A percentile compares a stretch with the other conserved stretches of the same genome.
Evolutionary conservation across 2,329 filamentous ascomycete genomes (phyloP).

Genomic region (Talaromyces sp.): DNA sequence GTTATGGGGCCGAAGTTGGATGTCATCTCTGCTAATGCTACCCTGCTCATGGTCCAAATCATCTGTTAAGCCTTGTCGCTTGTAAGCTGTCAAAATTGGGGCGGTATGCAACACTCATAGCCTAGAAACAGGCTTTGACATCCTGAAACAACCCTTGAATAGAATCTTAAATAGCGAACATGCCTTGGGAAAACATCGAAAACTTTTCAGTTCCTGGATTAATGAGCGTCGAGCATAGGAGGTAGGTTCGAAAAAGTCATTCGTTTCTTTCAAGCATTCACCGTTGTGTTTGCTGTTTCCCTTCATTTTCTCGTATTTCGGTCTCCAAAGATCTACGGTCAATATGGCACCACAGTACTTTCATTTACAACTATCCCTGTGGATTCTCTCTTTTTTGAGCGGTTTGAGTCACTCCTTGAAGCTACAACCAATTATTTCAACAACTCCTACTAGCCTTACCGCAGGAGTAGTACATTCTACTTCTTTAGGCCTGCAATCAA

Average conservation of each 20-base stretch:
- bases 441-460: background rate
- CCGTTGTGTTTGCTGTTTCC: background rate
- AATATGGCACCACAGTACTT: background rate
- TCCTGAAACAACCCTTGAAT: background rate
- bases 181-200: background rate
- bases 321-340: background rate
- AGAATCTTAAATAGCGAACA: background rate
- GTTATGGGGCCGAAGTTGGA: background rate
- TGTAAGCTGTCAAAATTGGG: background rate
- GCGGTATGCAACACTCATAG: background rate
- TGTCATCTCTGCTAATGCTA: background rate
- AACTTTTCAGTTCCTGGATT: background rate
- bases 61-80: background rate
- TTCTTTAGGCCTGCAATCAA: slow-evolving; percentile 1
- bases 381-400: background rate
- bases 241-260: background rate
- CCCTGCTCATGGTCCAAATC: background rate
- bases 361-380: background rate
- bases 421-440: background rate
- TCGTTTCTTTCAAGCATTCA: background rate
- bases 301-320: background rate
- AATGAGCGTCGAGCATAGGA: background rate
- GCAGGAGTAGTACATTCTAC: slow-evolving; percentile 6
- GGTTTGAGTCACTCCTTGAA: slow-evolving; percentile 1
- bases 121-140: background rate